phyloP scores from a whole-genome alignment of 164 flowering plant genomes.

The Buxus sempervirens region DNA sequence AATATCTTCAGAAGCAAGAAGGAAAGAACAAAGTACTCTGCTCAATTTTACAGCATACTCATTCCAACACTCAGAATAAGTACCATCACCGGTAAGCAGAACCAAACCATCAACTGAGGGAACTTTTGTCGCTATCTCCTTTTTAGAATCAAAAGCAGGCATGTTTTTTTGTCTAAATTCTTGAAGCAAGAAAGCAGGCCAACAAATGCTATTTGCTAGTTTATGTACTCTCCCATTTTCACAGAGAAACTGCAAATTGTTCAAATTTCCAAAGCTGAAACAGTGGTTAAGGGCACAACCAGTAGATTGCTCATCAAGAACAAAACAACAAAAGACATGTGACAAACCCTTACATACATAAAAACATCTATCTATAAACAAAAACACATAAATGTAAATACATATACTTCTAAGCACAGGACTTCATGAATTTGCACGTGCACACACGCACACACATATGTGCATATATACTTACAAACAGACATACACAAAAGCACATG shows the following conservation, averaged over 20 bases:
- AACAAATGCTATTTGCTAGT: constrained; percentile 90
- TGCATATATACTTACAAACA: no score
- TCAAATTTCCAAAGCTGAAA: constrained; percentile 81
- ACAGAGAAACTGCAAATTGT: constrained; percentile 86
- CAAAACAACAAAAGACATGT: not conserved
- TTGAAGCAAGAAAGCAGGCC: constrained; percentile 79
- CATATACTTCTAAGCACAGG: no score
- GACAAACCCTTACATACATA: no score
- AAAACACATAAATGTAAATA: no score
- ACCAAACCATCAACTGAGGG: constrained; percentile 15
- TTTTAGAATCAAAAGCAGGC: constrained; percentile 20
- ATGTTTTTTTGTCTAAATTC: constrained; percentile 41
- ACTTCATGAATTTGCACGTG: no score
- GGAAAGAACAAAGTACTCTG: constrained; percentile 68
- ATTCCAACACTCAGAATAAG: constrained; percentile 49
- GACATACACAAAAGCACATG: no score
- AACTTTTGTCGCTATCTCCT: constrained; percentile 19
- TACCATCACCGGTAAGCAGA: constrained; percentile 22
- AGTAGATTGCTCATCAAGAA: not conserved
- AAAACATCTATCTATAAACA: no score
- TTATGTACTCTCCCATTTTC: constrained; percentile 96
- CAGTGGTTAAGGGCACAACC: constrained; percentile 43
- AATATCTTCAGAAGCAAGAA: constrained; percentile 49
- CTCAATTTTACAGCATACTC: constrained; percentile 67
- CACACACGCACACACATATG: no score